Percentiles rank a stretch among this genome's conserved stretches.
These are phyloP conservation scores for Sphagnum fallax DNA, from an alignment of 228 moss, liverwort and hornwort genomes.

Conservation along the genomic window DNA sequence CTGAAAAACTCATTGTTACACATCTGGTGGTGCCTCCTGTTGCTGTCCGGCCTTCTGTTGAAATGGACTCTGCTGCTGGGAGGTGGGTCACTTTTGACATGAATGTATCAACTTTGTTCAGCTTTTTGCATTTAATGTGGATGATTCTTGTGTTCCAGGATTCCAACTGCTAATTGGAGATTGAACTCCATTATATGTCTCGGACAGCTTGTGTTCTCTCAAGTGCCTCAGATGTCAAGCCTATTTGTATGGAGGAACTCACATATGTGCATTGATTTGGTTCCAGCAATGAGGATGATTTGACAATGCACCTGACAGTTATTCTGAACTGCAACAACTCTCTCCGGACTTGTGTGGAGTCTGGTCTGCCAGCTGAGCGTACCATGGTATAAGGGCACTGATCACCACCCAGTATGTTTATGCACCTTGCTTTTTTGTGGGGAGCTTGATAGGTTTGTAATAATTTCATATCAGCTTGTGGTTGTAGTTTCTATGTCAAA, in stretches of 20 bases:
- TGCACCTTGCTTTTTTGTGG: background rate
- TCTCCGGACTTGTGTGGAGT: constrained; percentile 82
- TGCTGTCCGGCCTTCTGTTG: constrained; percentile 95
- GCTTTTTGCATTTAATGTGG: background rate
- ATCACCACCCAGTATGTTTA: background rate
- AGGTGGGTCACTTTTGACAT: constrained; percentile 36
- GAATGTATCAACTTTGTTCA: background rate
- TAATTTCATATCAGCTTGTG: too few relatives aligned
- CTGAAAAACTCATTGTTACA: constrained; percentile 90
- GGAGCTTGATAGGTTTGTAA: background rate
- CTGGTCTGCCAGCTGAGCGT: constrained; percentile 78
- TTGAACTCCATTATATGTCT: too few relatives aligned
- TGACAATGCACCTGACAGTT: constrained; percentile 73
- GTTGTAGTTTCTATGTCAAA: too few relatives aligned
- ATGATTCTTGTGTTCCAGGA: too few relatives aligned
- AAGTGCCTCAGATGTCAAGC: background rate
- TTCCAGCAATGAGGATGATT: constrained; percentile 93
- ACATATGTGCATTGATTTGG: background rate
- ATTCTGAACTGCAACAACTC: constrained; percentile 88
- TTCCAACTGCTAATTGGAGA: background rate
- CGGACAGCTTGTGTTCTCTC: background rate
- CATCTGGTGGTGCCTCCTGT: constrained; percentile 92
- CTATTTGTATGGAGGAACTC: background rate
- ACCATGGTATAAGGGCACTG: constrained; percentile 49
- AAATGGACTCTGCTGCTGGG: constrained; percentile 99